Evolutionary conservation across 192 early-diverging fungal species (phyloP), one percentile per base, ranked within the genome.

Genomic region (Podila epicladia): DNA sequence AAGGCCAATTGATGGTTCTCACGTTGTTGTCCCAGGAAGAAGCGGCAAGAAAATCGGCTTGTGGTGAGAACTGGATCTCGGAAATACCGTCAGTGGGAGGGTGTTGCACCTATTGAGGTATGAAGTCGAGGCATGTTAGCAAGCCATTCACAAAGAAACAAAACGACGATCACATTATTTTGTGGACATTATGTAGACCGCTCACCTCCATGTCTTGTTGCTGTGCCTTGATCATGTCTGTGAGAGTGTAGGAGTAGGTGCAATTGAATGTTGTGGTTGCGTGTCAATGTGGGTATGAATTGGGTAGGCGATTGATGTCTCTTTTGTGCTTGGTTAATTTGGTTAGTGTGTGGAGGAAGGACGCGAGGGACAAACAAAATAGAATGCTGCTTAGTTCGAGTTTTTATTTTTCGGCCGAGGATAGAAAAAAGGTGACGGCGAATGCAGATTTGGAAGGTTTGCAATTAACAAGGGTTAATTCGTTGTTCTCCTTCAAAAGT

Each of bases 21-120:
- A 89, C 92, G 61, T 89, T 85, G 82, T 94, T 94, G 77, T 98
- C 96, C 96, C 97, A 99, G 19, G 94, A 95, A 29, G 91, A 87
- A 1, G 92, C 97, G 5, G 97, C 93, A 38, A 99, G 83, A 58
- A 91, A 93, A 73, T 98, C 94, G 11, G 93, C 93, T 66, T 88
- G 84, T 5, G 96, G 90, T 28, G 92, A 94, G 77, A 96, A 99
- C 35, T 89, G 75, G 29, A 99, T 69, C 58, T 87, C 90, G 20
- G 93, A 95, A 70, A 98, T 90, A 24, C 90, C 80, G 75, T 97
- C 96, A 28, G 87, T 74, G 33, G 95, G 95, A 61, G 93, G 88
- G 57, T 87, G 84, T 55, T 82, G 83, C 64, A 91, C 84, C 89
- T 90, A 74, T 24, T 58, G 49, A 38, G 3, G 32, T n/a, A 31